These are phyloP conservation scores for Kurtzmaniella quercitrusa DNA, from an alignment of 1,139 yeast species.

Conservation along the genomic window DNA sequence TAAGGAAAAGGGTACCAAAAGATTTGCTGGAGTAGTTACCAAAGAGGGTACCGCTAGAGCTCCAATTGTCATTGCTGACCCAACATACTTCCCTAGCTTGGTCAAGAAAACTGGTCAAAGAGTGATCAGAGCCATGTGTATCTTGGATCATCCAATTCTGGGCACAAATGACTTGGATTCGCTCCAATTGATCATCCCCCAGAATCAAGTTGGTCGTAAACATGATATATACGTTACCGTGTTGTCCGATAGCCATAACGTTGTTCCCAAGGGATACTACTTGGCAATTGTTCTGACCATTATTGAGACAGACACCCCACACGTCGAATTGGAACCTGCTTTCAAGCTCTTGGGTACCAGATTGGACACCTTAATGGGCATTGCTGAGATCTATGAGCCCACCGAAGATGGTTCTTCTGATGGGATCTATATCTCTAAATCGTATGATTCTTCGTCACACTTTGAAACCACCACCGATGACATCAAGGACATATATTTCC, in stretches of 20 bases:
- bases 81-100: constrained; percentile 92
- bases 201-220: constrained; percentile 89
- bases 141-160: constrained; percentile 86
- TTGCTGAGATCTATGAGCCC: constrained; percentile 90
- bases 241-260: constrained; percentile 85
- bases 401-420: constrained; percentile 74
- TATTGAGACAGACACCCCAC: constrained; percentile 92
- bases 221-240: constrained; percentile 94
- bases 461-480: constrained; percentile 96
- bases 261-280: constrained; percentile 84
- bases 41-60: constrained; percentile 92
- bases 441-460: constrained; percentile 93
- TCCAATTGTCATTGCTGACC: constrained; percentile 94
- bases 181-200: constrained; percentile 91
- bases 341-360: constrained; percentile 80
- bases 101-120: constrained; percentile 81
- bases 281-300: constrained; percentile 93
- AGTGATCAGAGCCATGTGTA: constrained; percentile 93
- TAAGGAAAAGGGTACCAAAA: constrained; percentile 18
- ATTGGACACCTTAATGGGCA: constrained; percentile 90
- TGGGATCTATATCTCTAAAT: constrained; percentile 76
- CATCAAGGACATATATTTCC: constrained; percentile 86
- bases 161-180: constrained; percentile 83
- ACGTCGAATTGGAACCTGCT: constrained; percentile 89
- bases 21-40: constrained; percentile 81